Evolutionary conservation across 2,329 filamentous ascomycete genomes (phyloP).

Genomic region (Stagonosporopsis chrysanthemi): DNA sequence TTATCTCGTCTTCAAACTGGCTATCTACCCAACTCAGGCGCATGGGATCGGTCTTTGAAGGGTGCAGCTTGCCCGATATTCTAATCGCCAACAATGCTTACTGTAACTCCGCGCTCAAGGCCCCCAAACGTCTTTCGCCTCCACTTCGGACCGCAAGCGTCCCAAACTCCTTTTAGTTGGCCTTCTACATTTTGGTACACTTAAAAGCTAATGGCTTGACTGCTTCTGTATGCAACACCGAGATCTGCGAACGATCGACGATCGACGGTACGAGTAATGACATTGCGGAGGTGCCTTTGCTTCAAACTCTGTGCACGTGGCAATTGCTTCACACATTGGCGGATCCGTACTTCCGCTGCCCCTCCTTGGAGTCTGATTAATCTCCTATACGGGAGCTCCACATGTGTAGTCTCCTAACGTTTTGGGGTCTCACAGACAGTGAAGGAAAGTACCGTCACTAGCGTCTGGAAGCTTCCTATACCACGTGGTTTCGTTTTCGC

Average conservation of each 20-base stretch:
- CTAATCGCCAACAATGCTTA: constrained; percentile 1
- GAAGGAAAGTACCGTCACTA: constrained; percentile 12
- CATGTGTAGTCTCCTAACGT: not conserved
- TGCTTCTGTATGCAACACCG: not conserved
- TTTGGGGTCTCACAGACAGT: constrained; percentile 1
- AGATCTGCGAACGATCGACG: constrained; percentile 9
- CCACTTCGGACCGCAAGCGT: constrained; percentile 3
- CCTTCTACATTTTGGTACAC: constrained; percentile 8
- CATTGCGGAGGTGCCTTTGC: not conserved
- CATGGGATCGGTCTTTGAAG: constrained; percentile 14
- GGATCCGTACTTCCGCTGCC: not conserved
- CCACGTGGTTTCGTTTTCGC: constrained; percentile 11
- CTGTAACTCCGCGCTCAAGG: not conserved
- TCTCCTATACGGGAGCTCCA: constrained; percentile 9
- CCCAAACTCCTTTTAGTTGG: not conserved
- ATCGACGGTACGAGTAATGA: constrained; percentile 3
- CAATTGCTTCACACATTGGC: not conserved
- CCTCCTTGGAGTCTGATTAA: not conserved
- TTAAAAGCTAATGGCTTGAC: not conserved
- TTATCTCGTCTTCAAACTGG: constrained; percentile 27
- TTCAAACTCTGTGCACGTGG: not conserved
- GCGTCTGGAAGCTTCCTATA: not conserved
- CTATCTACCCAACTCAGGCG: constrained; percentile 3
- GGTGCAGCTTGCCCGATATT: constrained; percentile 28
- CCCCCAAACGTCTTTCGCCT: not conserved